phyloP scores from a whole-genome alignment of 306 rosid genomes.

The Hylodesmum podocarpum region DNA sequence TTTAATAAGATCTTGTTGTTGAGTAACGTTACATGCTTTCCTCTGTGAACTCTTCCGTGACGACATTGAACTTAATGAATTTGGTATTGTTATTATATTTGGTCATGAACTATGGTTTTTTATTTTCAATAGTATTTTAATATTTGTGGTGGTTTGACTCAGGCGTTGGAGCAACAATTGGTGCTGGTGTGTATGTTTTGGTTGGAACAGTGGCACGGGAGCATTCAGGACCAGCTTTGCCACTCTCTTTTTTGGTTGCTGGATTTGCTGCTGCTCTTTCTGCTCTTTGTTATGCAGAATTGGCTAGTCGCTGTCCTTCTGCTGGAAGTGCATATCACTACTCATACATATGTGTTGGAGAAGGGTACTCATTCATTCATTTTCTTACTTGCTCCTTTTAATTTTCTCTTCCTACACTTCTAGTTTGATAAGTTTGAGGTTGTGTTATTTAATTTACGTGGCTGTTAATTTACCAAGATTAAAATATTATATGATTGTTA shows the following conservation, averaged over 20 bases:
- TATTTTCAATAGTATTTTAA: background rate
- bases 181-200: conserved; percentile 96
- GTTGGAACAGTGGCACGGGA: conserved; percentile 97
- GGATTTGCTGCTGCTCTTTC: conserved; percentile 95
- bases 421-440: background rate
- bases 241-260: conserved; percentile 80
- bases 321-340: conserved; percentile 99
- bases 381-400: conserved; percentile 12
- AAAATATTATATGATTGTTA: background rate
- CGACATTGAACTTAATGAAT: background rate
- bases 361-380: conserved; percentile 55
- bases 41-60: no score
- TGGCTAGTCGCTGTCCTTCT: conserved; percentile 94
- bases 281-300: conserved; percentile 91
- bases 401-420: background rate
- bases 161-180: conserved; percentile 95
- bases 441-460: background rate
- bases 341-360: conserved; percentile 86
- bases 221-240: conserved; percentile 85
- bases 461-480: background rate
- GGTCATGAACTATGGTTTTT: background rate
- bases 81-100: background rate
- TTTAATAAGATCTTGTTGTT: no score
- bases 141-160: conserved; percentile 1
- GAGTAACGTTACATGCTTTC: no score